Evolutionary conservation across 192 early-diverging fungal genomes (phyloP), one percentile per base, ranked within the genome.

Genomic region (Rhizophagus clarus): DNA sequence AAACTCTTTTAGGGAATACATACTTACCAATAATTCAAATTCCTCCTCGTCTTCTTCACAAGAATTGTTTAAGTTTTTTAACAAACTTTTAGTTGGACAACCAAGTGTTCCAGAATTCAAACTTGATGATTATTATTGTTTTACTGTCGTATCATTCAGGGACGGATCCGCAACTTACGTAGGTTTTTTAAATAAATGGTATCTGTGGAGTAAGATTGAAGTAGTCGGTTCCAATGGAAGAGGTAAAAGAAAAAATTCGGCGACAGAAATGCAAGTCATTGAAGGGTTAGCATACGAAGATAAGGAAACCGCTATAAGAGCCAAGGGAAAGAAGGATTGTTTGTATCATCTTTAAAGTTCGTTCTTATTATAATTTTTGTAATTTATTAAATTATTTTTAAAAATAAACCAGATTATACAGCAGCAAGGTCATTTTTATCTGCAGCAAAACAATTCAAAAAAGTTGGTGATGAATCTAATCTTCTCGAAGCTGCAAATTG

Each of bases 261-360:
- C 17, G 17, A 49, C 20, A 31, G 77, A 79, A 32, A 22, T 70
- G 31, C 66, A 79, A 56, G 34, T 45, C 60, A 20, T 78, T 26
- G 85, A 85, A 62, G 68, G 70, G 7, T 74, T 81, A 29, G 85
- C 82, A 0, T 77, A 83, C 24, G 40, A 37, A 11, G 76, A 77
- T 24, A 86, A 82, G 49, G 79, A 83, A 62, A 32, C 62, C 2
- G 85, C 85, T 22, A 74, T 83, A 9, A 64, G 80, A 34, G 85
- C 85, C 31, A 86, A 86, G 68, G 76, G 75, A 74, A 84, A 81
- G 45, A 81, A 73, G 26, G 85, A 86, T 47, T 84, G 82, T 86
- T 79, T 20, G 51, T 56, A 56, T 56, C 20, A 56, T 12, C 17
- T 22, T 56, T 6, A 12, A 56, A 6, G 15, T 7, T 5, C 37